Evolutionary conservation across 2,329 filamentous ascomycete species (phyloP), one percentile per base, ranked within the genome.

Genomic region (Aspergillus fumigatus): DNA sequence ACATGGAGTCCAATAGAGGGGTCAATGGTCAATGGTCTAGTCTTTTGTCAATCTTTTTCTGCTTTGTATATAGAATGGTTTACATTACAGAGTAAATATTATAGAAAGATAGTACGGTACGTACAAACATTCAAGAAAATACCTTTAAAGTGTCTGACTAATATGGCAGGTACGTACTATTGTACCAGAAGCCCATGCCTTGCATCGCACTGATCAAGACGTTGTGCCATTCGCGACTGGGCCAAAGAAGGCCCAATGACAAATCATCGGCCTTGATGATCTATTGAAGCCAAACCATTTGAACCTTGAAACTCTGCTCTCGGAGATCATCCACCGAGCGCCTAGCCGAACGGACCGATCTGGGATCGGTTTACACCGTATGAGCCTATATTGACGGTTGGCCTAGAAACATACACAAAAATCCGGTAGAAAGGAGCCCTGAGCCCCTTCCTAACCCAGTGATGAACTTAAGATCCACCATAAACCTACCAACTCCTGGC

Each of bases 91-190:
- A 35, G 32, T 35, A 35, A 17, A 35, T 35, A 35, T 17, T 17
- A 7, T 35, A 35, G 32, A 35, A 17, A 17, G 32, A 35, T 35
- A 35, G 14, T 35, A 35, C 32, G 32, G 27, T 50, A 23, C 48
- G 40, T 27, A 47, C 25, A 32, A 56, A 51, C 14, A 49, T 29
- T 8, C 29, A 52, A 3, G 19, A 23, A 19, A 14, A 23, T 47
- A 25, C 3, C 43, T 47, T 23, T 47, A 10, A n/a, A 23, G 19
- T 26, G 43, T 21, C 21, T 47, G 43, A 14, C 43, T 14, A 47
- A 55, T 51, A 25, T 55, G 53, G 51, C 53, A 55, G 50, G 53
- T 54, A 54, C 8, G 29, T 53, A 49, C n/a, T 47, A 23, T 47
- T 47, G 19, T 47, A 21, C 21, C 25, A 11, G 21, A 11, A 47